Percentiles rank a stretch among this genome's conserved stretches.
These are phyloP conservation scores for Fraxinus xanthoxyloides DNA, from an alignment of 305 asterid genomes.

Conservation along the genomic window DNA sequence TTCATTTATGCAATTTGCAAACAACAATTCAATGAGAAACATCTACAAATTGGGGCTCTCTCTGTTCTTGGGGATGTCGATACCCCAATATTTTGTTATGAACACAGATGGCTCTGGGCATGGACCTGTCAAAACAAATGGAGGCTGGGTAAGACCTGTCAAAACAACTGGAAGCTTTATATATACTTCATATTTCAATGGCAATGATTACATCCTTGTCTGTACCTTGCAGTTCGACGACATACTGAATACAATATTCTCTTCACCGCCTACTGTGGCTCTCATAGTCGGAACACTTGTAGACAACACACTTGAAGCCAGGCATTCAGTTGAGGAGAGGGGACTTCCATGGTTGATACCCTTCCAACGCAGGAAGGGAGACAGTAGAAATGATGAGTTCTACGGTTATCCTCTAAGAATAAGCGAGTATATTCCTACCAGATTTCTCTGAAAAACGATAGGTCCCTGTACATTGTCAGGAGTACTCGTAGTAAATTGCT, in stretches of 20 bases:
- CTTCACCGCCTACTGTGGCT: slow-evolving; percentile 85
- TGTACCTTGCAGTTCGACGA: slow-evolving; percentile 65
- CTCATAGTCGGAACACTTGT: slow-evolving; percentile 53
- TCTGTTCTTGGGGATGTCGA: slow-evolving; percentile 76
- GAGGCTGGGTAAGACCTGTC: slow-evolving; percentile 78
- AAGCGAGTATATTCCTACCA: slow-evolving; percentile 65
- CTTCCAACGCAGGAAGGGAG: slow-evolving; percentile 75
- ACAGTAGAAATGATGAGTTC: slow-evolving; percentile 81
- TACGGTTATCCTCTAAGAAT: slow-evolving; percentile 80
- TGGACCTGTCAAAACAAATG: slow-evolving; percentile 81
- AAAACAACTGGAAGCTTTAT: neutral
- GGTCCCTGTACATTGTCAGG: slow-evolving; percentile 31
- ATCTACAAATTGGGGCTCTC: slow-evolving; percentile 74
- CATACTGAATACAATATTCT: slow-evolving; percentile 78
- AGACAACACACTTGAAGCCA: slow-evolving; percentile 84
- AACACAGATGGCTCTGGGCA: slow-evolving; percentile 69
- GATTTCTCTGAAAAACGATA: slow-evolving; percentile 50
- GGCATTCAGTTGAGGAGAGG: slow-evolving; percentile 50
- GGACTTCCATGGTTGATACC: slow-evolving; percentile 86
- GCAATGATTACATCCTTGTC: neutral
- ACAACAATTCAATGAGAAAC: slow-evolving; percentile 89
- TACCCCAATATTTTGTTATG: slow-evolving; percentile 80
- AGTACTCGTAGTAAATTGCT: slow-evolving; percentile 11
- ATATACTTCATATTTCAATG: neutral
- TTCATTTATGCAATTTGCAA: slow-evolving; percentile 81